A percentile compares a stretch with the other conserved stretches of the same genome.
phyloP scores from a whole-genome alignment of 768 basidiomycete species.

The Amanita pallidorosea region DNA sequence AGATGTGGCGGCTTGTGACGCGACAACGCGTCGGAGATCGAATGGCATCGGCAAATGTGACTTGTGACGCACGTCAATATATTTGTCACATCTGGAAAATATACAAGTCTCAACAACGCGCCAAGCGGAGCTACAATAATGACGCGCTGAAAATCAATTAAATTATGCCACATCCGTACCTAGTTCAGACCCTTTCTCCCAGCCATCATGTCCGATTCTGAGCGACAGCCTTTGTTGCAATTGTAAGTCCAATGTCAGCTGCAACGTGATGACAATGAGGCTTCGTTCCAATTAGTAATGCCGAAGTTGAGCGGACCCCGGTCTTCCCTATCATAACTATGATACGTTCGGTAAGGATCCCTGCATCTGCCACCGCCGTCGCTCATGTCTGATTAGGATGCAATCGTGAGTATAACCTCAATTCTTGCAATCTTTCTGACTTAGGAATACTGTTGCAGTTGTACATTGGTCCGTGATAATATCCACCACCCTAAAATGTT shows the following conservation, averaged over 20 bases:
- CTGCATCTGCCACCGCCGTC: conserved; percentile 2
- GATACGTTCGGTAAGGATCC: conserved; percentile 42
- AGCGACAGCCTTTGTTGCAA: conserved; percentile 31
- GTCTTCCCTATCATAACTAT: conserved; percentile 80
- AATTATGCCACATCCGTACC: background rate
- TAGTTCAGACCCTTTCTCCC: background rate
- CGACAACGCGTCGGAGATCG: conserved; percentile 29
- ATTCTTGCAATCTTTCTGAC: background rate
- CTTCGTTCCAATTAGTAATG: conserved; percentile 17
- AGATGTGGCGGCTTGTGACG: conserved; percentile 19
- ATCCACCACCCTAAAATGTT: background rate
- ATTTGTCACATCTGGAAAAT: background rate
- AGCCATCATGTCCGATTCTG: conserved; percentile 30
- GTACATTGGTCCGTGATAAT: conserved; percentile 50
- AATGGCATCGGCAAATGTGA: conserved; percentile 6
- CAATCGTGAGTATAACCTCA: conserved; percentile 33
- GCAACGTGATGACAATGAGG: conserved; percentile 1
- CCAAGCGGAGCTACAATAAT: background rate
- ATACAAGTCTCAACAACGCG: background rate
- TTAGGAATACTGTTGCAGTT: conserved; percentile 27
- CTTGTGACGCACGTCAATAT: background rate
- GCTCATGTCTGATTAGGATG: conserved; percentile 33
- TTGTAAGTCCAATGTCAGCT: conserved; percentile 19
- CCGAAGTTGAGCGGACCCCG: conserved; percentile 43
- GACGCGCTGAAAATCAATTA: background rate